Evolutionary conservation across 192 early-diverging fungal species (phyloP).

Genomic region (Backusella luteola): DNA sequence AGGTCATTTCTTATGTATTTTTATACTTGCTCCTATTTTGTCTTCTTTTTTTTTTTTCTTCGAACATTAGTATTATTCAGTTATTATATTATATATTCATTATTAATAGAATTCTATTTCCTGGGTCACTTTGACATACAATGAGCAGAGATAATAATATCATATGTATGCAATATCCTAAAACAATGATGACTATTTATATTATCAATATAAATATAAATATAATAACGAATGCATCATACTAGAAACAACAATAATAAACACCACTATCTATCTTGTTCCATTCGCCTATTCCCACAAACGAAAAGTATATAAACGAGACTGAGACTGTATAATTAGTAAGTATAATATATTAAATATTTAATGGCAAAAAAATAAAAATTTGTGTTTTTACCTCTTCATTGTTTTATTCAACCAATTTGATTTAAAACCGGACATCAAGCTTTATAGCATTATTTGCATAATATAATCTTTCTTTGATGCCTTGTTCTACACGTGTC

Average conservation of each 20-base stretch:
- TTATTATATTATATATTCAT: too few species aligned
- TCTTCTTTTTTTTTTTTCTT: background rate
- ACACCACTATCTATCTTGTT: too few species aligned
- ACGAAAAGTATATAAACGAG: too few species aligned
- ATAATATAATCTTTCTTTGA: background rate
- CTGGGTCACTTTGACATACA: too few species aligned
- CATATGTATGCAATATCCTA: background rate
- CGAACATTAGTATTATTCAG: too few species aligned
- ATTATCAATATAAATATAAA: too few species aligned
- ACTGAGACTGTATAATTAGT: background rate
- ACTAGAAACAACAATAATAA: too few species aligned
- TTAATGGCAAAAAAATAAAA: background rate
- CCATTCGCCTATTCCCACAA: too few species aligned
- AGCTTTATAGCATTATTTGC: slow-evolving; percentile 1
- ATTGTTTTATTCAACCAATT: background rate
- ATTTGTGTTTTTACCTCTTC: background rate
- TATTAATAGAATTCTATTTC: too few species aligned
- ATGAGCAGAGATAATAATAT: background rate
- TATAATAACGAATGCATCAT: too few species aligned
- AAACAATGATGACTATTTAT: background rate
- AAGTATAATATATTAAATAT: background rate
- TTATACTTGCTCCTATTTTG: background rate
- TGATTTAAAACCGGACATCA: slow-evolving; percentile 5
- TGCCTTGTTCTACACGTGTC: background rate
- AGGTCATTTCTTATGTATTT: background rate